Percentiles rank a stretch among this genome's conserved stretches.
Conservation (phyloP, 2,329 filamentous ascomycete species). For the Domatiomyces catenatus region DNA sequence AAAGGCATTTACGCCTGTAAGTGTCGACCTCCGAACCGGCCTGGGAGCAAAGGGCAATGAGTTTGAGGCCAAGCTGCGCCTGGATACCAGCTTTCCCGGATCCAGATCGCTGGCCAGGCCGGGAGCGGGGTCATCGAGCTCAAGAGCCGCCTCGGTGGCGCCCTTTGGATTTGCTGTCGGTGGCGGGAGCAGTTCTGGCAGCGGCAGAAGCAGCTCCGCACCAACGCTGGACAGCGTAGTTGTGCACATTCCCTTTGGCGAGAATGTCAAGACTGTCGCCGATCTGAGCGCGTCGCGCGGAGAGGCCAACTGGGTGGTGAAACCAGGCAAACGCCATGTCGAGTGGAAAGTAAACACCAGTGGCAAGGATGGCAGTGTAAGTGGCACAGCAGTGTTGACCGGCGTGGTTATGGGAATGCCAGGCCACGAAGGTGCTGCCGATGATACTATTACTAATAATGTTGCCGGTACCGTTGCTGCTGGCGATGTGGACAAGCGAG, state of each 20-base stretch:
- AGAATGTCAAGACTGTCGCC: slow-evolving; percentile 63
- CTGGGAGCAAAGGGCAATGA: slow-evolving; percentile 62
- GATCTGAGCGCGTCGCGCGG: slow-evolving; percentile 69
- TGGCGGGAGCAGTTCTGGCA: slow-evolving; percentile 3
- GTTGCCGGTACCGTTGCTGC: slow-evolving; percentile 15
- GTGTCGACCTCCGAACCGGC: slow-evolving; percentile 64
- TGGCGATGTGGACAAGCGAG: slow-evolving; percentile 17
- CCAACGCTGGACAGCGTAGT: slow-evolving; percentile 60
- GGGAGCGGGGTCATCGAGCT: slow-evolving; percentile 15
- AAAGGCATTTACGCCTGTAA: slow-evolving; percentile 65
- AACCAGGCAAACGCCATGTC: slow-evolving; percentile 52
- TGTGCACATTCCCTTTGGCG: slow-evolving; percentile 64
- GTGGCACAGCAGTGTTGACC: slow-evolving; percentile 55
- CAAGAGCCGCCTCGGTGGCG: slow-evolving; percentile 33
- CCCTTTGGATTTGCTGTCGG: slow-evolving; percentile 34
- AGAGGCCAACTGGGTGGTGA: slow-evolving; percentile 56
- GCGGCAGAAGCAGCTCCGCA: slow-evolving; percentile 37
- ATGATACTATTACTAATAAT: slow-evolving; percentile 16
- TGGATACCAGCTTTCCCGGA: slow-evolving; percentile 50
- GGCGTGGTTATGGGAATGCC: slow-evolving; percentile 62
- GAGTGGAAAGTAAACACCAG: slow-evolving; percentile 64
- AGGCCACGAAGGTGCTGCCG: slow-evolving; percentile 34
- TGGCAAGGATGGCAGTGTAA: slow-evolving; percentile 53
- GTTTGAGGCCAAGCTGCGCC: slow-evolving; percentile 69
- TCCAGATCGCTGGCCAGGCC: slow-evolving; percentile 10